Percentiles rank a stretch among this genome's conserved stretches.
Evolutionary conservation across 257 asterid genomes (phyloP).

Genomic region (Rauvolfia tetraphylla): DNA sequence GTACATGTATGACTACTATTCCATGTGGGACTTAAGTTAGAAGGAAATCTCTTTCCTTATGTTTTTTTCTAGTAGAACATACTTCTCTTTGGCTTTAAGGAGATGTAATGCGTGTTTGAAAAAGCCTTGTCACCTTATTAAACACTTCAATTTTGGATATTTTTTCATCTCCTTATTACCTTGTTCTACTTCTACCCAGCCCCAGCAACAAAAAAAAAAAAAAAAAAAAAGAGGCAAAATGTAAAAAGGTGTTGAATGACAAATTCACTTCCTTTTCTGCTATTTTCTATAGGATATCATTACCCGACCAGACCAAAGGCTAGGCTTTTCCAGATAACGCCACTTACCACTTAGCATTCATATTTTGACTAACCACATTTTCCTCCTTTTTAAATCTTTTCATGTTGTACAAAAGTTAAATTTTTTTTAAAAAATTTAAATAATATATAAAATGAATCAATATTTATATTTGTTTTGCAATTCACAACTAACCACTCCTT

Average conservation of each 20-base stretch:
- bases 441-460: no score
- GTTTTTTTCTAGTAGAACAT: neutral
- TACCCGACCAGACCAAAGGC: neutral
- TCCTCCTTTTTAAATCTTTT: no score
- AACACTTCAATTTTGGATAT: slow-evolving; percentile 15
- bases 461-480: no score
- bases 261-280: neutral
- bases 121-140: slow-evolving; percentile 19
- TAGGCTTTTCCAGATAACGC: neutral
- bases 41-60: neutral
- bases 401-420: no score
- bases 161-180: neutral
- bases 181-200: neutral
- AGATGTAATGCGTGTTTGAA: slow-evolving; percentile 13
- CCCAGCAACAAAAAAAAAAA: neutral
- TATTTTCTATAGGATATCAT: neutral
- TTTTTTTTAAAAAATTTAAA: no score
- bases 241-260: neutral
- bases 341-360: neutral
- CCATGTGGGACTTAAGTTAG: neutral
- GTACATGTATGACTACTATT: neutral
- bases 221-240: neutral
- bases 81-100: slow-evolving; percentile 19
- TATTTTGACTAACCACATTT: no score
- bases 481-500: no score